Conservation (phyloP, 2,329 filamentous ascomycete genomes). For the Aspergillus jensenii region DNA sequence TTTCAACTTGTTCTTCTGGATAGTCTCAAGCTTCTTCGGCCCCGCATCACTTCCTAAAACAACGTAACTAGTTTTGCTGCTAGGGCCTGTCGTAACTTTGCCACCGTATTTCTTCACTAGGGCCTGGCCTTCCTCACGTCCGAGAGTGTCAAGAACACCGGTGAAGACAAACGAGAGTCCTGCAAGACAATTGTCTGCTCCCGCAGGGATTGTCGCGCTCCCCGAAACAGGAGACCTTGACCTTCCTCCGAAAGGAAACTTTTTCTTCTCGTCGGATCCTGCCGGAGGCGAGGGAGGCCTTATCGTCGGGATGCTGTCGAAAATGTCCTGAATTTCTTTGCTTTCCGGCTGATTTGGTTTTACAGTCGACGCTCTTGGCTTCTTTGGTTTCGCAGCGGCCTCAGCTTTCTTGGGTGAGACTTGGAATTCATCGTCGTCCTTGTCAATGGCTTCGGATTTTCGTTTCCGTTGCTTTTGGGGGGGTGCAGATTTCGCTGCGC, state of each 20-base stretch:
- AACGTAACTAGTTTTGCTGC: conserved; percentile 90
- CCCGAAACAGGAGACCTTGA: conserved; percentile 64
- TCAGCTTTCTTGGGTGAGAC: conserved; percentile 59
- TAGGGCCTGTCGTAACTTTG: conserved; percentile 81
- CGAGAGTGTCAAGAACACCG: conserved; percentile 75
- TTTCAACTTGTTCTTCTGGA: conserved; percentile 74
- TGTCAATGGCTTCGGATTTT: conserved; percentile 56
- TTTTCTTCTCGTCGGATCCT: conserved; percentile 63
- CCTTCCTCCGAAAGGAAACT: conserved; percentile 74
- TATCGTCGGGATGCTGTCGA: conserved; percentile 83
- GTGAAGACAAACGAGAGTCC: conserved; percentile 96
- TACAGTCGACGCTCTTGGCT: conserved; percentile 60
- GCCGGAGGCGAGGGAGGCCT: conserved; percentile 80
- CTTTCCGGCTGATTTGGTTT: conserved; percentile 68
- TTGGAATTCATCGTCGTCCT: conserved; percentile 56
- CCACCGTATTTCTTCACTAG: conserved; percentile 93
- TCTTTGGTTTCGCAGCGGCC: conserved; percentile 40
- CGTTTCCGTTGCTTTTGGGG: conserved; percentile 49
- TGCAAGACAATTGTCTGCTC: conserved; percentile 83
- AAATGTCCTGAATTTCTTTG: conserved; percentile 74
- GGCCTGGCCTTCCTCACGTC: conserved; percentile 78
- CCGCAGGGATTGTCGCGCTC: conserved; percentile 71
- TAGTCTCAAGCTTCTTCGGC: conserved; percentile 87
- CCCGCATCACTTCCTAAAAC: conserved; percentile 89
- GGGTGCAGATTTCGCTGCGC: conserved; percentile 46